A percentile compares a stretch with the other conserved stretches of the same genome.
These are phyloP conservation scores for Seiridium cupressi DNA, from an alignment of 2,329 filamentous ascomycete genomes.

Conservation along the genomic window DNA sequence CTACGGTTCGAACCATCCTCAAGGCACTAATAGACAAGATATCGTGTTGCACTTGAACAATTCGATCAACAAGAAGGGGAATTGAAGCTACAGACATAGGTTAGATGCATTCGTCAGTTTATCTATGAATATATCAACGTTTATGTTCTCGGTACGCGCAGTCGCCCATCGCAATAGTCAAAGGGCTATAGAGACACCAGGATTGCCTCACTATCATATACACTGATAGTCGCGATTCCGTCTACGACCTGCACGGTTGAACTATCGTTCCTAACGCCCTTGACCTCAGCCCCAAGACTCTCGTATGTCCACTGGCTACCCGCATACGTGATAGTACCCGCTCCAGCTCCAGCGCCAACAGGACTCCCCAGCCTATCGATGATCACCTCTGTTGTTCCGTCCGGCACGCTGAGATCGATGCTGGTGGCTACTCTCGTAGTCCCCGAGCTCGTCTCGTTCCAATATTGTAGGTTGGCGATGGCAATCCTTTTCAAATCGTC, in stretches of 20 bases:
- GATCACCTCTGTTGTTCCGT: constrained; percentile 15
- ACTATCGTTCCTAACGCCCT: constrained; percentile 28
- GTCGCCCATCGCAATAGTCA: too few species aligned
- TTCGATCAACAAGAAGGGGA: too few species aligned
- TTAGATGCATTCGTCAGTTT: too few species aligned
- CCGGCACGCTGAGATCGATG: constrained; percentile 21
- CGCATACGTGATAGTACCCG: constrained; percentile 32
- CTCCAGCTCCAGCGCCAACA: constrained; percentile 29
- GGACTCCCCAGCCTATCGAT: constrained; percentile 31
- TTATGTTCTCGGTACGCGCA: too few species aligned
- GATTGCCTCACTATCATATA: constrained; percentile 28
- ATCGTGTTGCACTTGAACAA: too few species aligned
- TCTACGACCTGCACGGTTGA: constrained; percentile 21
- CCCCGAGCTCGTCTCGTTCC: constrained; percentile 29
- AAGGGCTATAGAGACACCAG: constrained; percentile 20
- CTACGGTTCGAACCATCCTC: too few species aligned
- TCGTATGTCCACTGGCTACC: constrained; percentile 36
- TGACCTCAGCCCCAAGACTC: constrained; percentile 30
- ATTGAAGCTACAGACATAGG: too few species aligned
- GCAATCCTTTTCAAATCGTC: constrained; percentile 25
- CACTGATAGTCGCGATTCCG: constrained; percentile 21
- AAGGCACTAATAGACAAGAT: too few species aligned
- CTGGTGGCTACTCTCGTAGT: constrained; percentile 18
- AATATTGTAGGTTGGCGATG: constrained; percentile 32
- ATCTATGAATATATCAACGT: neutral